phyloP scores from a whole-genome alignment of 1,139 yeast species.

The Hyphopichia khmerensis region DNA sequence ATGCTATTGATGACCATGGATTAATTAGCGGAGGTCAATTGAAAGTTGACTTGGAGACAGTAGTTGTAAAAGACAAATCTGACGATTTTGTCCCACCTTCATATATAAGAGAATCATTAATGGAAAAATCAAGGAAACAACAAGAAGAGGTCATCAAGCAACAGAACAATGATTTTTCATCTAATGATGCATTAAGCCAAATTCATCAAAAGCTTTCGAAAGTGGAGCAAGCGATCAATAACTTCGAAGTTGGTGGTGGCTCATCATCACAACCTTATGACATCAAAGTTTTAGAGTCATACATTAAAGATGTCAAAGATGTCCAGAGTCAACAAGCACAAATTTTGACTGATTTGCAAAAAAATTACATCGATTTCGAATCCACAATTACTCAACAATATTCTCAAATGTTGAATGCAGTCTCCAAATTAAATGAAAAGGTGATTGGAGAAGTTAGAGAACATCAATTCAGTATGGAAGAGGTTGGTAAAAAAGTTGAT shows the following conservation, averaged over 20 bases:
- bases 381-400: slow-evolving; percentile 30
- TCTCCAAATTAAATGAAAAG: slow-evolving; percentile 35
- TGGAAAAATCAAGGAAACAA: slow-evolving; percentile 34
- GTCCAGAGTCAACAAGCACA: slow-evolving; percentile 17
- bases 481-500: slow-evolving; percentile 39
- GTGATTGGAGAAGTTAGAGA: slow-evolving; percentile 47
- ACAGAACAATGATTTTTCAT: neutral
- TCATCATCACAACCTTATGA: slow-evolving; percentile 8
- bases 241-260: neutral
- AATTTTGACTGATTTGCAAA: slow-evolving; percentile 14
- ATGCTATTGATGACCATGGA: slow-evolving; percentile 59
- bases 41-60: slow-evolving; percentile 21
- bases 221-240: slow-evolving; percentile 1
- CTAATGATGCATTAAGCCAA: slow-evolving; percentile 3
- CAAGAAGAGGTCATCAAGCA: slow-evolving; percentile 19
- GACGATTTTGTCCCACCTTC: slow-evolving; percentile 19
- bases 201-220: neutral
- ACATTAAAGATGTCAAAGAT: slow-evolving; percentile 16
- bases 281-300: slow-evolving; percentile 8
- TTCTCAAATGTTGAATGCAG: slow-evolving; percentile 32
- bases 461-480: slow-evolving; percentile 38
- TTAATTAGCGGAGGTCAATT: slow-evolving; percentile 46
- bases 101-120: slow-evolving; percentile 32
- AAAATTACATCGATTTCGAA: slow-evolving; percentile 24
- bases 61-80: slow-evolving; percentile 9